These are phyloP conservation scores for Apophysomyces trapeziformis DNA, from an alignment of 371 early-diverging fungal genomes.

Conservation along the genomic window DNA sequence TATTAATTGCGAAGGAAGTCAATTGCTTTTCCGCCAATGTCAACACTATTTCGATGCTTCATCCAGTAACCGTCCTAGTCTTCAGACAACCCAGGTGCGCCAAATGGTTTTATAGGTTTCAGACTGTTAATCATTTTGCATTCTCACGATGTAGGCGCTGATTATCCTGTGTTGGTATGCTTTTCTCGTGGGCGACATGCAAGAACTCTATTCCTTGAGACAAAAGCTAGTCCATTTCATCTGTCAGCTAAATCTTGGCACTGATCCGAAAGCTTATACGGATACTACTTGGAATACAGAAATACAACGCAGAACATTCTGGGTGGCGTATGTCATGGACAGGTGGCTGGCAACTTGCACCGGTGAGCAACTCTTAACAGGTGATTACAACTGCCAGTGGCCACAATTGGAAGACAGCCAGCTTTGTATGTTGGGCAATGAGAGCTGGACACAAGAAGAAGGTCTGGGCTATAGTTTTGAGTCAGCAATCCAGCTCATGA, in stretches of 20 bases:
- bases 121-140: neutral
- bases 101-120: neutral
- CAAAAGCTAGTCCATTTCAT: neutral
- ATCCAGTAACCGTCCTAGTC: slow-evolving; percentile 11
- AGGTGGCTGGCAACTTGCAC: slow-evolving; percentile 40
- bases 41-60: neutral
- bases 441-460: slow-evolving; percentile 2
- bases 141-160: slow-evolving; percentile 15
- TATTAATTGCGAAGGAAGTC: neutral
- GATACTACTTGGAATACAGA: slow-evolving; percentile 27
- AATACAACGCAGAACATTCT: slow-evolving; percentile 45
- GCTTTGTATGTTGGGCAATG: slow-evolving; percentile 27
- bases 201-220: neutral
- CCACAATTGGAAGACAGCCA: slow-evolving; percentile 50
- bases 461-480: slow-evolving; percentile 3
- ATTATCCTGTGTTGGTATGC: slow-evolving; percentile 19
- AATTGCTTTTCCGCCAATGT: slow-evolving; percentile 1
- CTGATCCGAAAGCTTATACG: slow-evolving; percentile 18
- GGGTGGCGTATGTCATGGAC: slow-evolving; percentile 45
- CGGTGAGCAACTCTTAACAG: slow-evolving; percentile 13
- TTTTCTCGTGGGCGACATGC: slow-evolving; percentile 14
- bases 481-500: slow-evolving; percentile 34
- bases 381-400: slow-evolving; percentile 27
- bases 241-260: slow-evolving; percentile 10
- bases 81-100: slow-evolving; percentile 37